A percentile compares a stretch with the other conserved stretches of the same genome.
Conservation (phyloP, 2,329 filamentous ascomycete species). For the Chaetothyriales sp. region DNA sequence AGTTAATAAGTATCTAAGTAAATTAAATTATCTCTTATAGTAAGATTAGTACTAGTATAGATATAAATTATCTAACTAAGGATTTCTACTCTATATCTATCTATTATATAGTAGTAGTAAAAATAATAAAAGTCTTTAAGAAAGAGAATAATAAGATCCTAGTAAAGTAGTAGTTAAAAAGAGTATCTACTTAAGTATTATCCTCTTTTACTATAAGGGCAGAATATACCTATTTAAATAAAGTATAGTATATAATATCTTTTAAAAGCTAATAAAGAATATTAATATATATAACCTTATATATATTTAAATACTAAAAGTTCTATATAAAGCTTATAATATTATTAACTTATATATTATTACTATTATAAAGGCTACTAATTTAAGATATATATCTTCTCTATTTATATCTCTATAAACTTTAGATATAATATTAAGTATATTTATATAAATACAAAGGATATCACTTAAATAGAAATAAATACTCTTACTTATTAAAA, state of each 20-base stretch:
- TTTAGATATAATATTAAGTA: background rate
- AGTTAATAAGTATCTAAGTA: background rate
- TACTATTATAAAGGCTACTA: background rate
- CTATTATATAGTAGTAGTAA: background rate
- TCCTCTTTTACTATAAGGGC: background rate
- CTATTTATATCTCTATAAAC: background rate
- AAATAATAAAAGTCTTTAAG: background rate
- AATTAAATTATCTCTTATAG: background rate
- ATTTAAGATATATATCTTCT: background rate
- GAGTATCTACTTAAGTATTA: background rate
- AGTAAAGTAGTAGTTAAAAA: background rate
- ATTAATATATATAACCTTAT: background rate
- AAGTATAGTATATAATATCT: background rate
- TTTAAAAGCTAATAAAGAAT: background rate
- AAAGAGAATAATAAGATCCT: background rate
- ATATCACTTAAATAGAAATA: background rate
- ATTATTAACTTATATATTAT: background rate
- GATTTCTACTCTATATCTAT: background rate
- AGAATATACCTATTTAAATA: background rate
- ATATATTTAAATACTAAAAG: background rate
- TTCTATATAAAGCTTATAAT: background rate
- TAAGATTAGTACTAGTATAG: background rate
- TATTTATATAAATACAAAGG: background rate
- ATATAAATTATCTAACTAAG: background rate
- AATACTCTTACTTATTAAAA: background rate